Conservation (phyloP, 768 basidiomycete species). For the Boletellus emodensis region DNA sequence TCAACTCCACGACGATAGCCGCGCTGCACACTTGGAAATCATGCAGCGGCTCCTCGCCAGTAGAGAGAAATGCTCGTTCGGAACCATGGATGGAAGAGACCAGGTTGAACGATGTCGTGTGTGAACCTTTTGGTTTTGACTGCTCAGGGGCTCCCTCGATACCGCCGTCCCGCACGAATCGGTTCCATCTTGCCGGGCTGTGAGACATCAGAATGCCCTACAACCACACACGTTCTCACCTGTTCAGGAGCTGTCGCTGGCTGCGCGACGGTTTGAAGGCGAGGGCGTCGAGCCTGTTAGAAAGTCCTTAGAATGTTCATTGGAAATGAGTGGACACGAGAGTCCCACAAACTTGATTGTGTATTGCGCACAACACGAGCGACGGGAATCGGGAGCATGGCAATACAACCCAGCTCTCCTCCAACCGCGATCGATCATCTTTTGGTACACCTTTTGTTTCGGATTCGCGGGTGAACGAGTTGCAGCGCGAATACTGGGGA, state of each 20-base stretch:
- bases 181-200: slow-evolving; percentile 60
- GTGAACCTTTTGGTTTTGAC: slow-evolving; percentile 9
- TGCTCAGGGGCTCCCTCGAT: slow-evolving; percentile 18
- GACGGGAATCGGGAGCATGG: slow-evolving; percentile 46
- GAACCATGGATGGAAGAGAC: slow-evolving; percentile 51
- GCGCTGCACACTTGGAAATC: slow-evolving; percentile 52
- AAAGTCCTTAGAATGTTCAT: slow-evolving; percentile 16
- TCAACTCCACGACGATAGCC: neutral
- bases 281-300: slow-evolving; percentile 57
- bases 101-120: slow-evolving; percentile 36
- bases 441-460: slow-evolving; percentile 34
- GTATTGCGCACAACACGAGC: slow-evolving; percentile 91
- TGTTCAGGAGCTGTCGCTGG: slow-evolving; percentile 70
- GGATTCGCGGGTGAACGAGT: too few species aligned
- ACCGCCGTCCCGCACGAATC: slow-evolving; percentile 50
- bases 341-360: slow-evolving; percentile 70
- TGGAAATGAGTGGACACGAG: slow-evolving; percentile 1
- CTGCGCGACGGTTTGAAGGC: slow-evolving; percentile 67
- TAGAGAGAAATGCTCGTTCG: slow-evolving; percentile 40
- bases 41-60: slow-evolving; percentile 38
- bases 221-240: slow-evolving; percentile 36
- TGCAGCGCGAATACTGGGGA: too few species aligned
- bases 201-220: neutral
- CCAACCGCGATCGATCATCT: slow-evolving; percentile 85
- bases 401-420: slow-evolving; percentile 78